These are phyloP conservation scores for Ustanciosporium gigantosporum DNA, from an alignment of 1,284 basidiomycete species.

Conservation along the genomic window DNA sequence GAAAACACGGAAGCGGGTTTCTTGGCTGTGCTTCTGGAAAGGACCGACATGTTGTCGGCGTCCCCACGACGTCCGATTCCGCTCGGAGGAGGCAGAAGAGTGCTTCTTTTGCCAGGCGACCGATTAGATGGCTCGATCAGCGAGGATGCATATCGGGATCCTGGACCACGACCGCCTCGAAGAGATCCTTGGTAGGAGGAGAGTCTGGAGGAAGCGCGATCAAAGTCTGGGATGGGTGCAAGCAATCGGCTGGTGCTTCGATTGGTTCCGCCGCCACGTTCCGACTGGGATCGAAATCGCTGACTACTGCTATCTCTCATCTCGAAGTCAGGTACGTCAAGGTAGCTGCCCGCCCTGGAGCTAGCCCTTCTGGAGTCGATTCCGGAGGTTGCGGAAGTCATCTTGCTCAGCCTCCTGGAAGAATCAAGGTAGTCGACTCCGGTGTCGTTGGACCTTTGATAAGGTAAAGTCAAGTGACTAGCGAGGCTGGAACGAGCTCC, in stretches of 20 bases:
- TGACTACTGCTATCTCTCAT: constrained; percentile 17
- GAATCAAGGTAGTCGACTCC: constrained; percentile 20
- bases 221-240: constrained; percentile 18
- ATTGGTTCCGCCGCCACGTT: background rate
- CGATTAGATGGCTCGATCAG: constrained; percentile 10
- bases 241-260: constrained; percentile 14
- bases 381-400: constrained; percentile 16
- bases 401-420: constrained; percentile 22
- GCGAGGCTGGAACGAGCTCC: constrained; percentile 14
- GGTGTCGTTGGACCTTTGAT: constrained; percentile 22
- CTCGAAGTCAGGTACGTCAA: constrained; percentile 10
- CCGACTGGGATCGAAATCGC: constrained; percentile 7
- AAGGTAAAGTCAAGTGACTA: constrained; percentile 34
- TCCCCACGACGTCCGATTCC: constrained; percentile 3
- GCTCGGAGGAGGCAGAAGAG: too few relatives aligned
- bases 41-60: constrained; percentile 22
- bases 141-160: constrained; percentile 14
- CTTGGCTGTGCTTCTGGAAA: constrained; percentile 15
- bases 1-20: constrained; percentile 17
- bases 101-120: too few relatives aligned
- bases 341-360: constrained; percentile 18
- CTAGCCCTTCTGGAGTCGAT: constrained; percentile 4
- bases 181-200: too few relatives aligned
- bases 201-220: constrained; percentile 5
- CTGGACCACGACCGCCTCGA: constrained; percentile 4